Evolutionary conservation across 2,329 filamentous ascomycete genomes (phyloP), one percentile per base, ranked within the genome.

Genomic region (Ceratocystis colombiana): DNA sequence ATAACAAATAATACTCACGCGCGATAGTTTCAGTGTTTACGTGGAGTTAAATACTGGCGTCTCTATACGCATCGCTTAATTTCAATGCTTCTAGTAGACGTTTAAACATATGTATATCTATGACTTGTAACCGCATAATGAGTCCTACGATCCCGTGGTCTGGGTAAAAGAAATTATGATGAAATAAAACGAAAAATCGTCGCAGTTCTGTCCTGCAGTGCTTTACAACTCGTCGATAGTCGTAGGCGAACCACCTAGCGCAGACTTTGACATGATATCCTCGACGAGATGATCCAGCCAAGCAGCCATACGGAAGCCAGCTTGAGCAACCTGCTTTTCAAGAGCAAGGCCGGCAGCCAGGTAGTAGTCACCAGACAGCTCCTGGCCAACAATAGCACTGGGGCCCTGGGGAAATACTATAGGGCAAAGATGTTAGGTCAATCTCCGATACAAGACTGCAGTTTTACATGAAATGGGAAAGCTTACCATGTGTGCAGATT

Each of bases 301-400:
- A 22, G 80, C 80, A 1, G 83, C 87, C 73, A 90, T 78, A 62
- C 88, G 80, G 73, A 84, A 88, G 10, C 88, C 88, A 3, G 84
- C 88, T 69, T 82, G 83, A 6, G 87, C 87, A 68, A 90, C 78
- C 72, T 87, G 83, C 68, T 82, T 72, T 74, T 89, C 84, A 59
- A 89, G 78, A 67, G 86, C 81, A 22, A 81, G 83, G n/a, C 81
- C 82, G 1, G 85, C 86, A 41, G 78, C 79, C 41, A 84, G 78
- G 71, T 84, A 88, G 74, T 89, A 89, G 44, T 80, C 78, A 0
- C 82, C 82, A 33, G 80, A 80, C 28, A 89, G 77, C 71, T 88
- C 85, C 73, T 84, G 77, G 20, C 79, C 81, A 15, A 75, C 76
- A 64, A 88, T 84, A 6, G 80, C 84, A 22, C 76, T 75, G 15